These are phyloP conservation scores for Peribolospora baueri DNA, from an alignment of 768 basidiomycete genomes.

Conservation along the genomic window DNA sequence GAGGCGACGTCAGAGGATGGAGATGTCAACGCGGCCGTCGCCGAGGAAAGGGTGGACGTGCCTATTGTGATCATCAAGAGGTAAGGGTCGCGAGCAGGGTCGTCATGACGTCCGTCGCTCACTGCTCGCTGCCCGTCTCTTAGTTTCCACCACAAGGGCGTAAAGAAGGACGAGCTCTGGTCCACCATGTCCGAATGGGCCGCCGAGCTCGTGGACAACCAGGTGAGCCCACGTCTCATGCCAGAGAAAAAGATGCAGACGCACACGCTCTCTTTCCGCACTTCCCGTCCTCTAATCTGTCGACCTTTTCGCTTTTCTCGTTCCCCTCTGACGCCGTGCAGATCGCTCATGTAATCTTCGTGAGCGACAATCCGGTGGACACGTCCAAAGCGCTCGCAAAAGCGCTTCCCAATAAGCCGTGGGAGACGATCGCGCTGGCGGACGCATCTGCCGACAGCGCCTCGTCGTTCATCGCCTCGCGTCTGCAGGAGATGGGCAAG, in stretches of 20 bases:
- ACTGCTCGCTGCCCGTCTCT: neutral
- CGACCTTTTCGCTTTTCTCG: neutral
- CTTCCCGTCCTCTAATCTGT: neutral
- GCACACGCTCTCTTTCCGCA: conserved; percentile 4
- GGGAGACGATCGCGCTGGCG: conserved; percentile 48
- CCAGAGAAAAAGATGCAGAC: neutral
- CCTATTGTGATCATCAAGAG: conserved; percentile 55
- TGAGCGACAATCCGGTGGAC: conserved; percentile 61
- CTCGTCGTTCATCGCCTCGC: conserved; percentile 54
- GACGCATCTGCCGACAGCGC: conserved; percentile 68
- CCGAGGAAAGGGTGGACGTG: conserved; percentile 25
- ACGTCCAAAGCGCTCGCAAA: conserved; percentile 62
- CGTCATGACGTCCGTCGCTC: neutral
- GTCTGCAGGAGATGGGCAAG: conserved; percentile 29
- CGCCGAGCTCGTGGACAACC: conserved; percentile 52
- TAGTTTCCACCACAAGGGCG: conserved; percentile 33
- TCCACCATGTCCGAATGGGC: conserved; percentile 62
- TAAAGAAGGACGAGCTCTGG: conserved; percentile 43
- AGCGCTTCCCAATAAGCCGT: conserved; percentile 62
- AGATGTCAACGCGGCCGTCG: conserved; percentile 13
- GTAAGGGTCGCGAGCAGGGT: neutral
- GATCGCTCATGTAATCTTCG: conserved; percentile 75
- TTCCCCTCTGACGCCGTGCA: conserved; percentile 14
- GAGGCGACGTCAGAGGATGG: conserved; percentile 1
- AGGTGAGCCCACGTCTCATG: conserved; percentile 24